A percentile compares a stretch with the other conserved stretches of the same genome.
Conservation (phyloP, 192 early-diverging fungal species). For the Coemansia aciculifera region DNA sequence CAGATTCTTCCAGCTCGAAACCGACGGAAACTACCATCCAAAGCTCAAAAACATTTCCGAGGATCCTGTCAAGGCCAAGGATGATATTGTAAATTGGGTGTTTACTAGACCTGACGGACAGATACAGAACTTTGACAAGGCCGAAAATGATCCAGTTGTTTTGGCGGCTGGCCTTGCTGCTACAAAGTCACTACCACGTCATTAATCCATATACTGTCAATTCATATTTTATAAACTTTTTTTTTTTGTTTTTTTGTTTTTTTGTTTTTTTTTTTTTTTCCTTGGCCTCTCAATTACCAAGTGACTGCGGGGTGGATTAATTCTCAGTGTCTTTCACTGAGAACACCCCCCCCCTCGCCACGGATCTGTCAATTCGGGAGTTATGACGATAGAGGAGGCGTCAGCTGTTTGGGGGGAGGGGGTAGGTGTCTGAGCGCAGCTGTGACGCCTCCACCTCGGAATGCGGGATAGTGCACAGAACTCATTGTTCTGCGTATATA, state of each 20-base stretch:
- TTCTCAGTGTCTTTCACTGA: neutral
- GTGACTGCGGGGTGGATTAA: neutral
- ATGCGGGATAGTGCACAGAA: neutral
- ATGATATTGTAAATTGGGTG: conserved; percentile 38
- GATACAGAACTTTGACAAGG: conserved; percentile 34
- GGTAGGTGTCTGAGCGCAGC: conserved; percentile 2
- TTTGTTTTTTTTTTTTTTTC: too few relatives aligned
- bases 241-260: neutral
- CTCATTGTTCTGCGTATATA: neutral
- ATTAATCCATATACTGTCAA: neutral
- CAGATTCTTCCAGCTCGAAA: conserved; percentile 64
- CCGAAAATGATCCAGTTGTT: conserved; percentile 42
- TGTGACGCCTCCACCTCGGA: conserved; percentile 1
- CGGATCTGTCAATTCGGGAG: neutral
- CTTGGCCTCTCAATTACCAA: too few relatives aligned
- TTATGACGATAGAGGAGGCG: neutral
- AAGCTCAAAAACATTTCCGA: conserved; percentile 37
- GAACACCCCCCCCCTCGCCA: neutral
- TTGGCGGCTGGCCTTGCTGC: conserved; percentile 22
- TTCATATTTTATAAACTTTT: neutral
- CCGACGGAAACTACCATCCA: conserved; percentile 48
- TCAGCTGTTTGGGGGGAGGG: neutral
- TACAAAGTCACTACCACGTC: conserved; percentile 12
- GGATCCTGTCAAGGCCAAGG: conserved; percentile 28
- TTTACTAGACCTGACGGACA: conserved; percentile 38